A percentile compares a stretch with the other conserved stretches of the same genome.
These are phyloP conservation scores for Phytophthora multivora DNA, from an alignment of 352 stramenopile species.

Conservation along the genomic window DNA sequence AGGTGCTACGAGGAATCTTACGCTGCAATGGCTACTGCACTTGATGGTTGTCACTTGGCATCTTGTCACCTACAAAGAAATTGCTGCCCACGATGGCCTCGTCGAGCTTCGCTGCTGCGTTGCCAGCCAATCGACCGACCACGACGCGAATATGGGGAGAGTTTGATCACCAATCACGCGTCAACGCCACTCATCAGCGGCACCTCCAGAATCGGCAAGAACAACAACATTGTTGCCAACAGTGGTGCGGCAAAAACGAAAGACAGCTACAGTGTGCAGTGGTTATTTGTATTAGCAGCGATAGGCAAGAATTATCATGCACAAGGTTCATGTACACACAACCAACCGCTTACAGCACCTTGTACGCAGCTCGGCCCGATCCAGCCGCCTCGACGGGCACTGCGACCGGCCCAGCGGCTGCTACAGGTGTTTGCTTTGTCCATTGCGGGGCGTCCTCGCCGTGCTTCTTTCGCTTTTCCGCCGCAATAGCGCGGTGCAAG, in stretches of 20 bases:
- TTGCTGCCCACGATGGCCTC: not conserved
- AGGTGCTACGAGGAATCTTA: constrained; percentile 1
- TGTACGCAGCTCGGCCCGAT: constrained; percentile 23
- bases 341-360: constrained; percentile 28
- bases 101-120: constrained; percentile 1
- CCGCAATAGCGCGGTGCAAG: constrained; percentile 55
- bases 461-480: constrained; percentile 52
- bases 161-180: constrained; percentile 11
- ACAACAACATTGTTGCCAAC: too few species aligned
- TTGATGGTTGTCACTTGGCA: not conserved
- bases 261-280: not conserved
- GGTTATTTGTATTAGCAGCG: constrained; percentile 5
- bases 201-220: not conserved
- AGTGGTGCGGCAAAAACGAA: too few species aligned
- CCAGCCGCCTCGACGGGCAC: constrained; percentile 8
- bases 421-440: not conserved
- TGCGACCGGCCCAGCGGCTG: constrained; percentile 8
- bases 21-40: not conserved
- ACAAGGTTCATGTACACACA: not conserved
- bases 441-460: constrained; percentile 5
- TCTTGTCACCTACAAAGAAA: too few species aligned
- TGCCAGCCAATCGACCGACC: constrained; percentile 4
- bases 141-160: not conserved
- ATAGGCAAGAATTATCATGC: constrained; percentile 8
- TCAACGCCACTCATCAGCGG: constrained; percentile 1